Percentiles rank a stretch among this genome's conserved stretches.
Conservation (phyloP, 192 early-diverging fungal genomes). For the Entomortierella beljakovae region DNA sequence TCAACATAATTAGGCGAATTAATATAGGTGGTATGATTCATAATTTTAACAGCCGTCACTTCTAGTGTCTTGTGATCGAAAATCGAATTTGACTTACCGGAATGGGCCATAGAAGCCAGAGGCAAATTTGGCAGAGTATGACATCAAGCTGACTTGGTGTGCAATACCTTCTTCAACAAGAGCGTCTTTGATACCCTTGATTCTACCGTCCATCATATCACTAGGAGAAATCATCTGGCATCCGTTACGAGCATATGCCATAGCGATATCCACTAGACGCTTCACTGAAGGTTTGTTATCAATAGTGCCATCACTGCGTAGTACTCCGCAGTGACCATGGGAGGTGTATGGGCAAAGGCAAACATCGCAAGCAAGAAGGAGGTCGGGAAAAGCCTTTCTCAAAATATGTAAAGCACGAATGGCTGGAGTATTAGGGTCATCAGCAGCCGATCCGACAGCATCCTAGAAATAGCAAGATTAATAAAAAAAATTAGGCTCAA, state of each 20-base stretch:
- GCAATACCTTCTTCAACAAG: constrained; percentile 80
- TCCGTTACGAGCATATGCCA: constrained; percentile 91
- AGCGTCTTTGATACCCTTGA: constrained; percentile 91
- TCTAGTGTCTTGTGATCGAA: too few species aligned
- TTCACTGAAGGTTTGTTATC: constrained; percentile 83
- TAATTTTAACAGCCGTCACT: too few species aligned
- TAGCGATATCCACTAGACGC: constrained; percentile 85
- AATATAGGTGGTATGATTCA: too few species aligned
- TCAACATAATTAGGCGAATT: too few species aligned
- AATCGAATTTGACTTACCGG: constrained; percentile 59
- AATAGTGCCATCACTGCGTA: constrained; percentile 82
- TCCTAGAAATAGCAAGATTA: constrained; percentile 65
- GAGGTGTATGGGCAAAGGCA: constrained; percentile 97
- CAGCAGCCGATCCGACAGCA: constrained; percentile 80
- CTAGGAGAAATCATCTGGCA: constrained; percentile 89
- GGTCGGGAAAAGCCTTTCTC: constrained; percentile 77
- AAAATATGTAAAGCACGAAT: constrained; percentile 86
- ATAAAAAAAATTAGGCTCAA: not conserved
- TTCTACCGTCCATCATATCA: constrained; percentile 99
- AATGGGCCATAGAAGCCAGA: constrained; percentile 97
- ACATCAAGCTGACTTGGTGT: constrained; percentile 89
- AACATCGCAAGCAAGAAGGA: constrained; percentile 94
- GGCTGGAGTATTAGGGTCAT: constrained; percentile 85
- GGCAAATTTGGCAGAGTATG: constrained; percentile 98
- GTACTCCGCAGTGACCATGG: constrained; percentile 96